Evolutionary conservation across 805 yeast genomes (phyloP), one percentile per base, ranked within the genome.

Genomic region (Candida rishiriensis): DNA sequence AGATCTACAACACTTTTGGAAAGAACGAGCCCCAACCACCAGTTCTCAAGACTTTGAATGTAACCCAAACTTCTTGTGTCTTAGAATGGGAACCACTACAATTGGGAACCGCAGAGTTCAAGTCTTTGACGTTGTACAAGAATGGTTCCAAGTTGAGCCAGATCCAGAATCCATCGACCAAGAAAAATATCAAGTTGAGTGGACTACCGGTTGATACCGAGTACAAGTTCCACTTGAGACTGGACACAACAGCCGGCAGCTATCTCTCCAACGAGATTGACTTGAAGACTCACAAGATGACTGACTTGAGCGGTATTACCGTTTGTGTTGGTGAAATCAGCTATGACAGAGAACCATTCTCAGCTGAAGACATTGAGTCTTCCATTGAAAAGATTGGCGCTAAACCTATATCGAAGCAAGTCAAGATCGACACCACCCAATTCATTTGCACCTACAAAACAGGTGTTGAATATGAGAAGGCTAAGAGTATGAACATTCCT

Each of bases 31-130:
- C 99, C 16, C 62, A 74, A 47, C 55, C 72, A 1, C 99, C 99
- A 0, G 71, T 72, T 14, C 72, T 93, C 50, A 75, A 78, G 43
- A 70, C 81, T 34, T 75, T 79, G 42, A 93, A 91, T 60, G 81
- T 85, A 39, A 91, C 99, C 2, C 99, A 93, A 62, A 93, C 99
- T 0, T 83, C 93, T 42, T 88, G 95, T 63, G 97, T 90, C 15
- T 73, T 93, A 49, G 95, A 88, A 61, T 93, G 99, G 99, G 97
- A 89, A 48, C 77, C 82, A 11, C 69, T 93, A 42, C 81, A 85
- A 39, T 67, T 89, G 44, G 97, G 96, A 10, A 84, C 95, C 1
- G 82, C 97, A 2, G 77, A 76, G 38, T 71, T 93, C 54, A 85
- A 83, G 60, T 79, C 87, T 34, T 70, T 93, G 53, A 79, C 85